Percentiles rank a stretch among this genome's conserved stretches.
These are phyloP conservation scores for Fusarium sp. DNA, from an alignment of 2,329 filamentous ascomycete species.

Conservation along the genomic window DNA sequence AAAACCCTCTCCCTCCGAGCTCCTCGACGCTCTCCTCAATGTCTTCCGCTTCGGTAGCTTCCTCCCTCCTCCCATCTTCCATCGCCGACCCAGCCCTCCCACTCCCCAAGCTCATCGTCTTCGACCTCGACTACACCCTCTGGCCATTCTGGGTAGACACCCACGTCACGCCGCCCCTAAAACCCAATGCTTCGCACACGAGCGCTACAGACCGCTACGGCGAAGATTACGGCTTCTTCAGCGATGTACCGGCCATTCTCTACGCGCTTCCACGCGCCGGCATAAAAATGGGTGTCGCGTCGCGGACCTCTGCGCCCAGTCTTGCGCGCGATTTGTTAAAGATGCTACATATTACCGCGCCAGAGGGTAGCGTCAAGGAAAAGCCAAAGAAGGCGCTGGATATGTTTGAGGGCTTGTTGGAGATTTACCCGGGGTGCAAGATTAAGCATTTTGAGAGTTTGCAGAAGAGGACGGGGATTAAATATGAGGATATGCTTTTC, in stretches of 20 bases:
- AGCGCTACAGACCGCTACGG: constrained; percentile 66
- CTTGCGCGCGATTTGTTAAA: constrained; percentile 84
- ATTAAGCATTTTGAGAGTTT: constrained; percentile 85
- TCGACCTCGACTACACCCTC: constrained; percentile 98
- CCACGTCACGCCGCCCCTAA: constrained; percentile 81
- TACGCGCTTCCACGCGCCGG: constrained; percentile 63
- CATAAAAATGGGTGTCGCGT: constrained; percentile 76
- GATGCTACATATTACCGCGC: constrained; percentile 67
- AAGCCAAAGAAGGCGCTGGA: constrained; percentile 64
- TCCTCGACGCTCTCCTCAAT: constrained; percentile 39
- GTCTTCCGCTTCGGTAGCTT: constrained; percentile 50
- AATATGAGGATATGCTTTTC: constrained; percentile 89
- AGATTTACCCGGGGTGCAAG: constrained; percentile 83
- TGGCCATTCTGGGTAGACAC: constrained; percentile 99
- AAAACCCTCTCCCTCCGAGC: constrained; percentile 40
- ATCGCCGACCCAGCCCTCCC: constrained; percentile 68
- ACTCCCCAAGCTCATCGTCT: constrained; percentile 85
- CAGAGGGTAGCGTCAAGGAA: constrained; percentile 37
- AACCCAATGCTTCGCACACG: constrained; percentile 57
- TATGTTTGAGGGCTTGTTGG: constrained; percentile 69
- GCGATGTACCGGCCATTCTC: constrained; percentile 75
- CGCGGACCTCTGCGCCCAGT: constrained; percentile 82
- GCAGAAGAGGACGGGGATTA: constrained; percentile 75
- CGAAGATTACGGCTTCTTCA: constrained; percentile 78
- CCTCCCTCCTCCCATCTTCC: constrained; percentile 53